Base-by-base conservation (phyloP, 1,139 yeast species). In the Magnusiomyces tetraspermus region DNA sequence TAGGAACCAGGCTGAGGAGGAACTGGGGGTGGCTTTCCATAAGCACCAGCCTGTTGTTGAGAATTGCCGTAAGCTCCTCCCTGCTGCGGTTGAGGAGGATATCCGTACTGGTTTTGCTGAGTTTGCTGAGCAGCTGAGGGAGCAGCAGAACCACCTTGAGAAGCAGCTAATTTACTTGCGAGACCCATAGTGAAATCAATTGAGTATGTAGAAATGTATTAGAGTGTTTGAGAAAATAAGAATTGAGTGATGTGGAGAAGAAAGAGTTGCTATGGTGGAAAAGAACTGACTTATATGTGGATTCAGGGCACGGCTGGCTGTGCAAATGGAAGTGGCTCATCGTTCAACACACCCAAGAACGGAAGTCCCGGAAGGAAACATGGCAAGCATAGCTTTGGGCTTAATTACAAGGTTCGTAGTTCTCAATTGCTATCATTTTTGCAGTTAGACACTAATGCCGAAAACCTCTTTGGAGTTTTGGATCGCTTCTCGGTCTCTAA, bases 91-190 rank as follows among this genome's bases (percentile, higher is more conserved):
- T 33, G 59, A 54, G 53, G 51, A n/a, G n/a, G n/a, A n/a, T n/a
- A n/a, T 36, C 30, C 33, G 13, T 30, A 30, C 11, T 30, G 33
- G 15, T 38, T 30, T 36, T 38, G 56, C 38, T 33, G 49, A 15
- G 48, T 13, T 8, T 13, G 11, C 13, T 30, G 51, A 2, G 36
- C 52, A 10, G 49, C 49, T 30, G 22, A 40, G 41, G 30, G 46
- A 24, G 33, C 44, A 24, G 19, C 46, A 37, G 43, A n/a, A 15
- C 50, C 50, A 36, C 51, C 59, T 48, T 58, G 57, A 37, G 60
- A 44, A 28, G 61, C 59, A n/a, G 59, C 60, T 26, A 61, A 53
- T 54, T 61, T 61, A 53, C 61, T 61, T 17, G 63, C 75, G 69
- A 33, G 59, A 60, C 45, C 58, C 71, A 48, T 58, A 64, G 31